These are phyloP conservation scores for Oryza meridionalis DNA, from an alignment of 176 grass and related monocot genomes.

Conservation along the genomic window DNA sequence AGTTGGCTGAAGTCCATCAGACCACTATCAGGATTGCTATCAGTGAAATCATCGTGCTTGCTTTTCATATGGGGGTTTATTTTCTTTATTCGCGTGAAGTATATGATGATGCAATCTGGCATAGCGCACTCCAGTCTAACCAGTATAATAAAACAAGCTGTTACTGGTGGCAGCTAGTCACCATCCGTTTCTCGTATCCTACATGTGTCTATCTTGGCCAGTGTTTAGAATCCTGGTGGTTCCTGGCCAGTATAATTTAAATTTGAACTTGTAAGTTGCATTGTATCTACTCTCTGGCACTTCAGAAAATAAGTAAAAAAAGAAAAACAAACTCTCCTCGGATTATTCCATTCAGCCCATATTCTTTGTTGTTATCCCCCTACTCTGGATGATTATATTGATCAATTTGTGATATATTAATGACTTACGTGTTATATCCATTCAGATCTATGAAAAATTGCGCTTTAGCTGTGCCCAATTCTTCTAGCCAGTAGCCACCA, in stretches of 20 bases:
- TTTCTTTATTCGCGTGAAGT: neutral
- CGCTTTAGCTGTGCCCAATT: neutral
- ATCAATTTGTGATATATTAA: neutral
- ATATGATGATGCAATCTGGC: neutral
- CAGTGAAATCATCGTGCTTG: neutral
- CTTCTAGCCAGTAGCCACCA: neutral
- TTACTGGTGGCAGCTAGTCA: neutral
- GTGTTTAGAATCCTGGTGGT: neutral
- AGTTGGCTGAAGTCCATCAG: constrained; percentile 32
- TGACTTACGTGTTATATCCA: neutral
- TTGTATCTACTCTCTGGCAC: neutral
- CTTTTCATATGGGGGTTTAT: neutral
- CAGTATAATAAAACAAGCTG: constrained; percentile 2
- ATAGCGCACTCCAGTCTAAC: neutral
- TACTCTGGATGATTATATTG: neutral
- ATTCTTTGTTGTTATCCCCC: neutral
- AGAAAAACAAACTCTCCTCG: neutral
- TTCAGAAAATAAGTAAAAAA: neutral
- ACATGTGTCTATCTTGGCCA: neutral
- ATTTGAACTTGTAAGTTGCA: neutral
- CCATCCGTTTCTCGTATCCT: neutral
- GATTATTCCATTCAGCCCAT: neutral
- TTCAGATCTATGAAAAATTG: neutral
- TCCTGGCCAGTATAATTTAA: neutral
- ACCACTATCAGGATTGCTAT: neutral